Conservation (phyloP, 345 rosid genomes). For the Pugionium dolabratum region DNA sequence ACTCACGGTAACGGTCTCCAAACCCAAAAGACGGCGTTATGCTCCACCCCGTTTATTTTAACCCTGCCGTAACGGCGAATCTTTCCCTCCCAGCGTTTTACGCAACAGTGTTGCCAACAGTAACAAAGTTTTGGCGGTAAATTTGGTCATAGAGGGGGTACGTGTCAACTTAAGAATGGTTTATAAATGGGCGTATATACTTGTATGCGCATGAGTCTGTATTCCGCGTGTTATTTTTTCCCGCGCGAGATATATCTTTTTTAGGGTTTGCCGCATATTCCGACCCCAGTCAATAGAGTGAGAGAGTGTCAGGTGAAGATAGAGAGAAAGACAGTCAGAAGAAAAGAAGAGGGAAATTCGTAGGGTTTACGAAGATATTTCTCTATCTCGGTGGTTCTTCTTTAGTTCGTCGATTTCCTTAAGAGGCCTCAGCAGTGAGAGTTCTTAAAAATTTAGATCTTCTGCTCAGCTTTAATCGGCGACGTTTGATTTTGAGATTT, state of each 20-base stretch:
- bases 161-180: constrained; percentile 25
- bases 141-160: constrained; percentile 18
- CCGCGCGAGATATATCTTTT: constrained; percentile 43
- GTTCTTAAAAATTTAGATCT: constrained; percentile 23
- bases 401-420: constrained; percentile 24
- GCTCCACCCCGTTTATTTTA: constrained; percentile 26
- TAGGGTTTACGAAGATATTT: constrained; percentile 23
- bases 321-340: constrained; percentile 20
- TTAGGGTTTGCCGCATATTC: constrained; percentile 43
- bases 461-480: constrained; percentile 20
- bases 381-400: constrained; percentile 10
- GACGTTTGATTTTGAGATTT: constrained; percentile 35
- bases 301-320: constrained; percentile 31
- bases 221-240: constrained; percentile 40
- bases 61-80: constrained; percentile 42
- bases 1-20: constrained; percentile 33
- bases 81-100: constrained; percentile 34
- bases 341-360: constrained; percentile 10
- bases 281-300: constrained; percentile 30
- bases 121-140: constrained; percentile 46
- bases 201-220: constrained; percentile 39
- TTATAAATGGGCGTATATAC: constrained; percentile 7
- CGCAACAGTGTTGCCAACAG: constrained; percentile 26
- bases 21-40: constrained; percentile 35
- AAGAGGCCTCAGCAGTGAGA: constrained; percentile 17